These are phyloP conservation scores for Pichia thaimueangensis DNA, from an alignment of 805 yeast genomes.

Conservation along the genomic window DNA sequence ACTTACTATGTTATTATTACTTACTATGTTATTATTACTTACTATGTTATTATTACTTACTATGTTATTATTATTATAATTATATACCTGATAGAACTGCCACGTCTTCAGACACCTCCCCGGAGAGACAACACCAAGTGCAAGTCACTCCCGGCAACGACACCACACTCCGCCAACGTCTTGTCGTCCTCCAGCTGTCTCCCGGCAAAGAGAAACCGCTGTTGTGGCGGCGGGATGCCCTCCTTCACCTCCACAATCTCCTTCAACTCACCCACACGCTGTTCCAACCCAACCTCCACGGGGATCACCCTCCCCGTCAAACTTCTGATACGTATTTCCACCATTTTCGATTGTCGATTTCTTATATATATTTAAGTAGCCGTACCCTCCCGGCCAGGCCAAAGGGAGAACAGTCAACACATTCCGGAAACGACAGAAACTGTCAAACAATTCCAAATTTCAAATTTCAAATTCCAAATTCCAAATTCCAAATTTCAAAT, in stretches of 20 bases:
- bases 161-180: constrained; percentile 65
- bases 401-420: no score
- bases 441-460: no score
- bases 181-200: constrained; percentile 85
- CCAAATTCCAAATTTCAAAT: no score
- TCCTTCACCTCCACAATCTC: constrained; percentile 93
- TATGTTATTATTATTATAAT: no score
- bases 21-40: no score
- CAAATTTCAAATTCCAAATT: no score
- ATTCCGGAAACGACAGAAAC: no score
- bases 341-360: constrained; percentile 14
- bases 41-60: no score
- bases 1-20: no score
- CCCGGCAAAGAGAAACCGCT: constrained; percentile 83
- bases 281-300: constrained; percentile 65
- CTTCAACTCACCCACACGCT: constrained; percentile 64
- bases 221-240: constrained; percentile 96
- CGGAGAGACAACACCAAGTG: constrained; percentile 89
- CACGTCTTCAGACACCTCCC: constrained; percentile 76
- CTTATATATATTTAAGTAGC: no score
- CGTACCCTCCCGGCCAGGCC: no score
- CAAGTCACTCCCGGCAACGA: constrained; percentile 78
- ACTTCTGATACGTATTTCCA: constrained; percentile 28
- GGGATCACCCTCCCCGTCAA: constrained; percentile 77
- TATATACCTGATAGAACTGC: no score